A percentile compares a stretch with the other conserved stretches of the same genome.
These are phyloP conservation scores for Talaromyces funiculosus DNA, from an alignment of 2,329 filamentous ascomycete genomes.

Conservation along the genomic window DNA sequence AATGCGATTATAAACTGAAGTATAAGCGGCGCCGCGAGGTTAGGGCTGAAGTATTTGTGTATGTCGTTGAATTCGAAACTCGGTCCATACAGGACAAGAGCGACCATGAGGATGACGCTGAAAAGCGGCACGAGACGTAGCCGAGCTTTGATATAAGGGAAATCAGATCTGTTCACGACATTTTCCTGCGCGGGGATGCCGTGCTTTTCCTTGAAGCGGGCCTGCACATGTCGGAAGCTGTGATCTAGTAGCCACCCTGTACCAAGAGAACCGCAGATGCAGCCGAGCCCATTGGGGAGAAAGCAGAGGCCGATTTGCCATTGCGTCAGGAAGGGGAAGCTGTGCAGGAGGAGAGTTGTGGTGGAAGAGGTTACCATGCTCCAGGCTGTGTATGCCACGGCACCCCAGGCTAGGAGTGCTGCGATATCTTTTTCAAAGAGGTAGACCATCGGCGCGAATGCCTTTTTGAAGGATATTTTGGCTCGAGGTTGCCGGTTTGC, in stretches of 20 bases:
- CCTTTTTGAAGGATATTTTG: background rate
- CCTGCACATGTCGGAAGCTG: background rate
- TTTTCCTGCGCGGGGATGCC: background rate
- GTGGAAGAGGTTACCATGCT: constrained; percentile 32
- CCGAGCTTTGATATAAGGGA: constrained; percentile 5
- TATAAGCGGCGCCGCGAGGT: constrained; percentile 2
- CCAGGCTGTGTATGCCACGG: constrained; percentile 28
- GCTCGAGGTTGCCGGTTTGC: background rate
- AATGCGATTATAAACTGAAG: constrained; percentile 11
- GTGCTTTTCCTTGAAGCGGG: background rate
- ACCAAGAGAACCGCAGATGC: constrained; percentile 16
- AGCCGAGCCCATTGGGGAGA: constrained; percentile 23
- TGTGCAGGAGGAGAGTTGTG: constrained; percentile 31
- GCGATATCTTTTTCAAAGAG: constrained; percentile 26
- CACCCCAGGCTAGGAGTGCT: constrained; percentile 29
- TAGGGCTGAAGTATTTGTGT: background rate
- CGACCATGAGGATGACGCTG: background rate
- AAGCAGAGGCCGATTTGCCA: constrained; percentile 20
- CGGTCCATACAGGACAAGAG: constrained; percentile 5
- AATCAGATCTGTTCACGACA: background rate
- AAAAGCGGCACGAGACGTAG: constrained; percentile 6
- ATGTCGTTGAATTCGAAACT: constrained; percentile 9
- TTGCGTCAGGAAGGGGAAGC: constrained; percentile 19
- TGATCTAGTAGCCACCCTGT: constrained; percentile 4
- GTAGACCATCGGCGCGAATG: background rate